Evolutionary conservation across 2,329 filamentous ascomycete species (phyloP).

Genomic region (Penicillium thymicola): DNA sequence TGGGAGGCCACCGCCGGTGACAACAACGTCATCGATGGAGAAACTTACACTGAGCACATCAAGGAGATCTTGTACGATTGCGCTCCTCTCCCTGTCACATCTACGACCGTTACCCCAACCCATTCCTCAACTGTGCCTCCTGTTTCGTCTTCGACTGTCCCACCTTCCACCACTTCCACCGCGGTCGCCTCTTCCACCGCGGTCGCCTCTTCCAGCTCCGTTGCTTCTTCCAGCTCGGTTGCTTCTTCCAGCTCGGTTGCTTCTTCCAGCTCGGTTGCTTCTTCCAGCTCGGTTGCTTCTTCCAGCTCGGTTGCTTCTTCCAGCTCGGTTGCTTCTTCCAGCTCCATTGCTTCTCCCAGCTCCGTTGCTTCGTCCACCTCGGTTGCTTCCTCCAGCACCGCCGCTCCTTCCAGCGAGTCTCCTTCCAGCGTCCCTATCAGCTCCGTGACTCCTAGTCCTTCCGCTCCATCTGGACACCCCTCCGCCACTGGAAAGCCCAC

Average conservation of each 20-base stretch:
- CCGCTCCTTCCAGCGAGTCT: background rate
- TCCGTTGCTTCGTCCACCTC: background rate
- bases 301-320: slow-evolving; percentile 1
- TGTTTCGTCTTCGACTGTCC: background rate
- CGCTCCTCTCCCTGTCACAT: slow-evolving; percentile 19
- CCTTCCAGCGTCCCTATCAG: slow-evolving; percentile 1
- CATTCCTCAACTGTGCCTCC: slow-evolving; percentile 3
- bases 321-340: background rate
- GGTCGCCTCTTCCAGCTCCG: background rate
- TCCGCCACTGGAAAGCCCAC: slow-evolving; percentile 2
- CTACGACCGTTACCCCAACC: slow-evolving; percentile 17
- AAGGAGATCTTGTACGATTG: slow-evolving; percentile 42
- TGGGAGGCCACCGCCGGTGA: slow-evolving; percentile 55
- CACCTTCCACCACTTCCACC: background rate
- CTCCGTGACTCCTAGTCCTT: background rate
- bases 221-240: background rate
- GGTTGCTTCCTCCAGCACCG: background rate
- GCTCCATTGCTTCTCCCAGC: background rate
- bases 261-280: slow-evolving; percentile 3
- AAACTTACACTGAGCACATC: slow-evolving; percentile 48
- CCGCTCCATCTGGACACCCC: slow-evolving; percentile 3
- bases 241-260: background rate
- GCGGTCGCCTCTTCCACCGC: background rate
- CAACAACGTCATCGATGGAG: slow-evolving; percentile 45
- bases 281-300: background rate